A percentile compares a stretch with the other conserved stretches of the same genome.
phyloP scores from a whole-genome alignment of 345 rosid genomes.

The Euphorbia peplus region DNA sequence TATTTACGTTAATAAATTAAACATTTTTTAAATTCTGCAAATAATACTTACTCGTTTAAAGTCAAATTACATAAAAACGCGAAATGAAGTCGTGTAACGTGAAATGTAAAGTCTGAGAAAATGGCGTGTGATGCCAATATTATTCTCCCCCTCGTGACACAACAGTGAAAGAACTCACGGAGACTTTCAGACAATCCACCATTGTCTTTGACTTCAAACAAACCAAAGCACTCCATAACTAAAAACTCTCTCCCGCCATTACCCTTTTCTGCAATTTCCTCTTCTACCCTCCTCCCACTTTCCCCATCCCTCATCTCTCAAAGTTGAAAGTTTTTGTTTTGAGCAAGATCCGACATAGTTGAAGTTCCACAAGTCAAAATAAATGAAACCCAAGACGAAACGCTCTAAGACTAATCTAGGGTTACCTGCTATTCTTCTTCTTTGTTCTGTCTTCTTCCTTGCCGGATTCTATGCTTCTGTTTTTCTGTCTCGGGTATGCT shows the following conservation, averaged over 20 bases:
- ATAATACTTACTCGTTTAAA: too few relatives aligned
- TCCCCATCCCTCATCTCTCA: not conserved
- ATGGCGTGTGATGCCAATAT: too few relatives aligned
- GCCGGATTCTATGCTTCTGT: conserved; percentile 59
- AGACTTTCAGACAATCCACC: too few relatives aligned
- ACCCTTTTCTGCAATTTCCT: not conserved
- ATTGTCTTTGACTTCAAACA: too few relatives aligned
- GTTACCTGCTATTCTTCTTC: conserved; percentile 34
- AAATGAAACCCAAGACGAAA: conserved; percentile 66
- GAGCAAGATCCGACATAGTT: not conserved
- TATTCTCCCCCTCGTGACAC: too few relatives aligned
- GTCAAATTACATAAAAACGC: too few relatives aligned
- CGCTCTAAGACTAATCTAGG: conserved; percentile 52
- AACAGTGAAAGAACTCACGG: too few relatives aligned
- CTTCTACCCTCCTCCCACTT: not conserved
- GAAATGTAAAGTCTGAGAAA: too few relatives aligned
- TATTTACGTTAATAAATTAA: too few relatives aligned
- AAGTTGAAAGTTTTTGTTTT: not conserved
- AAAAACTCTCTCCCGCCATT: conserved; percentile 23
- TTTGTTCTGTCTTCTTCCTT: conserved; percentile 60
- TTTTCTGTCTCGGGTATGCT: conserved; percentile 43
- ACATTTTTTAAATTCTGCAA: too few relatives aligned
- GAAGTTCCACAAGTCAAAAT: not conserved
- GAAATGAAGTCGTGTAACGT: too few relatives aligned
- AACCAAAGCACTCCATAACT: not conserved